Conservation (phyloP, 805 yeast genomes). For the Cyberlindnera samutprakarnensis region DNA sequence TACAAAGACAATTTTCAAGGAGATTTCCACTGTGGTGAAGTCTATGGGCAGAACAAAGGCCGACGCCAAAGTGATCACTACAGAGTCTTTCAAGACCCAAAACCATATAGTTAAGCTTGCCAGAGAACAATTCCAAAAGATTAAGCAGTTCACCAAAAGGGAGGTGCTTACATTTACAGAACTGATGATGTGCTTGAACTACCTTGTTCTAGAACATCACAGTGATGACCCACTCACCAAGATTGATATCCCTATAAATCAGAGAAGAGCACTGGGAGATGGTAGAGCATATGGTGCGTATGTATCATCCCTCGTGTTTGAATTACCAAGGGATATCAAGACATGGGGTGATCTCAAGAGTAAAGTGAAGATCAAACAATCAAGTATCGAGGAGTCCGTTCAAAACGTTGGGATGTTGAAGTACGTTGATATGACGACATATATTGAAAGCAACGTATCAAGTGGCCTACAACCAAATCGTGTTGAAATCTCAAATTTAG, state of each 20-base stretch:
- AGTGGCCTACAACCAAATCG: background rate
- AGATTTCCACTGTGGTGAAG: background rate
- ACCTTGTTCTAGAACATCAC: background rate
- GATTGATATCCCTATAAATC: conserved; percentile 5
- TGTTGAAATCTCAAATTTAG: conserved; percentile 10
- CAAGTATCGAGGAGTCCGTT: background rate
- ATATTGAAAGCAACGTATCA: background rate
- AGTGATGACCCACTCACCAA: background rate
- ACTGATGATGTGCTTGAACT: conserved; percentile 1
- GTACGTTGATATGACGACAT: conserved; percentile 3
- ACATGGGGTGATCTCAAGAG: conserved; percentile 4
- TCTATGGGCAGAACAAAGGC: too few relatives aligned
- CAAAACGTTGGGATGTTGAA: conserved; percentile 5
- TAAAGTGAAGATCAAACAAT: background rate
- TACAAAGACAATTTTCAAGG: background rate
- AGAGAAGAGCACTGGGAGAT: conserved; percentile 2
- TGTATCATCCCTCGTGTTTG: conserved; percentile 1
- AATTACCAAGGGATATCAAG: background rate
- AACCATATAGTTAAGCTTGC: conserved; percentile 2
- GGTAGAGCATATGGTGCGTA: conserved; percentile 6
- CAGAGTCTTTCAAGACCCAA: background rate
- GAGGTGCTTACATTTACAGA: conserved; percentile 8
- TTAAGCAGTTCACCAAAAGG: conserved; percentile 3
- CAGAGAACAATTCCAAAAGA: background rate
- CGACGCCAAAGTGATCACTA: background rate